Evolutionary conservation across 306 rosid genomes (phyloP), one percentile per base, ranked within the genome.

Genomic region (Inga oerstediana): DNA sequence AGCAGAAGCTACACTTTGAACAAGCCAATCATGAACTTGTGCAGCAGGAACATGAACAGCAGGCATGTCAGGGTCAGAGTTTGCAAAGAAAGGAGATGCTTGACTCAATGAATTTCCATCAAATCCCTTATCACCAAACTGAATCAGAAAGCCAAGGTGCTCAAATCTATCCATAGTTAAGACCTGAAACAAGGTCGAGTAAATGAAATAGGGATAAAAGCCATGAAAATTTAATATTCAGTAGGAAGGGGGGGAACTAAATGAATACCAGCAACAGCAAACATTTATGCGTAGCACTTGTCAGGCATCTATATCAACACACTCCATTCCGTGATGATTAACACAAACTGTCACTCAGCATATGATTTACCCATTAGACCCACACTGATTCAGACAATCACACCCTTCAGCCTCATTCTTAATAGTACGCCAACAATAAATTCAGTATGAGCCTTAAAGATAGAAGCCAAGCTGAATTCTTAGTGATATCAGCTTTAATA

Each of bases 11-110:
- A 97, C 92, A 77, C 91, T 92, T 86, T 90, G 89, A 75, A 88
- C 78, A 88, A 97, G 82, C 99, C 99, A 97, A 68, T 92, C 97
- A 76, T 88, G 97, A 87, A 92, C 91, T 88, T 94, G 99, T 30
- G 93, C 82, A 37, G 93, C 97, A 44, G 98, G 92, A 84, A 91
- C 95, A 56, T 97, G 98, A 87, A 89, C 98, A 3, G 97, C 99
- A 70, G 99, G 99, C 99, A 97, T 97, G 85, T 92, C 97, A 39
- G 99, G 98, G 89, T 97, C 99, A 5, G 98, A 97, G 81, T 97
- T 97, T 14, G 99, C 98, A 58, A 97, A 97, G 88, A 97, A 97
- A 1, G 98, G 99, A 87, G 99, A 94, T 77, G 76, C 82, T 77
- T 97, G 97, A 85, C 98, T 89, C 83, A 97, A 85, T 59, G 87